Percentiles rank a stretch among this genome's conserved stretches.
phyloP scores from a whole-genome alignment of 495 filamentous ascomycete species.

The Halenospora varia region DNA sequence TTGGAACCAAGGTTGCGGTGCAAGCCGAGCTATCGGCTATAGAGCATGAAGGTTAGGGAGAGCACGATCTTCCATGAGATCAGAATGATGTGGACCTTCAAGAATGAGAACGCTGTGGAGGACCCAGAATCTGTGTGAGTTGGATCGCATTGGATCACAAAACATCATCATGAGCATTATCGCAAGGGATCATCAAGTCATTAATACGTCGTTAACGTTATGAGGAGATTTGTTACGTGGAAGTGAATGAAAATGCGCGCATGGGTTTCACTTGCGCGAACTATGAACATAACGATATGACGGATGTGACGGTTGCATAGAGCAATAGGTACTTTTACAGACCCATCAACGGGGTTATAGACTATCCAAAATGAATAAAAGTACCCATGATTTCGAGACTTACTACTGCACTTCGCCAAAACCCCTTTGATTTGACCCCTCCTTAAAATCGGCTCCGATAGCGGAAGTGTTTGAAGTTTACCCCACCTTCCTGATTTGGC shows the following conservation, averaged over 20 bases:
- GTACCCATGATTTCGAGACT: not conserved
- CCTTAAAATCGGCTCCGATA: not conserved
- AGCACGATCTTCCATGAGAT: not conserved
- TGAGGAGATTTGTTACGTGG: not conserved
- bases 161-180: not conserved
- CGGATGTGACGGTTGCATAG: not conserved
- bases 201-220: not conserved
- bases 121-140: not conserved
- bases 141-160: not conserved
- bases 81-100: not conserved
- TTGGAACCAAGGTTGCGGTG: conserved; percentile 78
- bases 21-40: conserved; percentile 73
- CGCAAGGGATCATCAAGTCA: not conserved
- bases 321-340: not conserved
- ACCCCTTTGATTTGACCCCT: not conserved
- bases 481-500: not conserved
- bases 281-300: not conserved
- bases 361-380: not conserved
- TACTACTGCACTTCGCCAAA: not conserved
- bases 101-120: not conserved
- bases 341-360: not conserved
- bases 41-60: conserved; percentile 29
- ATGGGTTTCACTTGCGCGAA: not conserved
- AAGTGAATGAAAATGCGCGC: too few relatives aligned
- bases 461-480: not conserved